Evolutionary conservation across 257 asterid species (phyloP), one percentile per base, ranked within the genome.

Genomic region (Craterostigma plantagineum): DNA sequence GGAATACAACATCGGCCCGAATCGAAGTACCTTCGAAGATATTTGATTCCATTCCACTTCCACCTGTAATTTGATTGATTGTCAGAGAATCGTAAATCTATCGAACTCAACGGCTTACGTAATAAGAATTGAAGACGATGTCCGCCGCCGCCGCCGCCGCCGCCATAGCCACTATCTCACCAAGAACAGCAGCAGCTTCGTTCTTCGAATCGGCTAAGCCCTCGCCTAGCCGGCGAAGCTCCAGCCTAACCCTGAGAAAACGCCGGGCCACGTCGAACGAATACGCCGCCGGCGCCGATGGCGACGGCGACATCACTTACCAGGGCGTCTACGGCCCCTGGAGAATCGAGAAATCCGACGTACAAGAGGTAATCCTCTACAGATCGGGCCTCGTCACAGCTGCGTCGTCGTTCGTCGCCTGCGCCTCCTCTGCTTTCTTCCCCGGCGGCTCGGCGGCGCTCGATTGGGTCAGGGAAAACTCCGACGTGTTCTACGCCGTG

Each of bases 261-360:
- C 52, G 16, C 48, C 55, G 63, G 14, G 56, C 43, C 48, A 11
- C 60, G 1, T n/a, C 60, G 2, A 9, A 11, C 34, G 16, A 42
- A 40, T 1, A 42, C 33, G 30, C 42, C 42, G 16, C 33, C 34
- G 27, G 30, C 38, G 13, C 52, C 42, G 48, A 46, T 60, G 40
- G 12, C 67, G 12, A 0, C 59, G 16, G 61, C 65, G 16, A 66
- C 66, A 37, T n/a, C n/a, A n/a, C n/a, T n/a, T 81, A 75, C 53
- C 86, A 54, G 55, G 96, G 96, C 40, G 61, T 62, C 34, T 86
- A 81, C 61, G 94, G 92, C 33, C 91, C 96, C 10, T 86, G 96
- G 96, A 73, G 16, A 12, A 40, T 81, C 4, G 79, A 86, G 50
- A 53, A 76, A 9, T 63, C 87, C 45, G 96, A 86, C 68, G 72